Conservation (phyloP, 2,329 filamentous ascomycete species). For the Claviceps pazoutovae region DNA sequence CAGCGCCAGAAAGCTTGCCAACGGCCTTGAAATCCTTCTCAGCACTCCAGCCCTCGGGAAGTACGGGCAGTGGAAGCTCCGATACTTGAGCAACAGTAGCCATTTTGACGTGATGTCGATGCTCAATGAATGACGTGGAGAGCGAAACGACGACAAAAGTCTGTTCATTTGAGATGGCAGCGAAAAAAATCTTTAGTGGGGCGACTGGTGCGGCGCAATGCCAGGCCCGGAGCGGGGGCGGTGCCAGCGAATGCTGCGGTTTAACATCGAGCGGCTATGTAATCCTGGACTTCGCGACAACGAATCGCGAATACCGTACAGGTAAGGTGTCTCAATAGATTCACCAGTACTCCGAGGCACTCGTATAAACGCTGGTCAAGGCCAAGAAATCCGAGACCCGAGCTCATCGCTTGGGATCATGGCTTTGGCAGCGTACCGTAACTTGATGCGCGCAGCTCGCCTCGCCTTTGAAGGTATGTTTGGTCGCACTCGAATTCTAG, state of each 20-base stretch:
- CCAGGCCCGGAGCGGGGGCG: too few relatives aligned
- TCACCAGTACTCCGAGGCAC: too few relatives aligned
- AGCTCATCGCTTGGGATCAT: slow-evolving; percentile 23
- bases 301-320: neutral
- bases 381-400: neutral
- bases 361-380: too few relatives aligned
- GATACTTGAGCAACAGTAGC: slow-evolving; percentile 46
- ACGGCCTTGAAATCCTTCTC: slow-evolving; percentile 89
- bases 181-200: neutral
- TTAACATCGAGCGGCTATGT: neutral
- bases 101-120: slow-evolving; percentile 32
- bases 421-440: slow-evolving; percentile 65
- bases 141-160: slow-evolving; percentile 6
- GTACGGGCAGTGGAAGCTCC: slow-evolving; percentile 51
- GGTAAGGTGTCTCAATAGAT: too few relatives aligned
- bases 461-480: slow-evolving; percentile 68
- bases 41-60: slow-evolving; percentile 68
- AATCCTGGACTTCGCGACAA: neutral
- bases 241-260: too few relatives aligned
- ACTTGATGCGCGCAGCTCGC: slow-evolving; percentile 65
- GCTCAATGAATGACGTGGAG: slow-evolving; percentile 5
- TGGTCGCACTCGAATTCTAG: neutral
- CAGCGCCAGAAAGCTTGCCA: slow-evolving; percentile 60
- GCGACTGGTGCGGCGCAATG: neutral
- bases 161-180: neutral